A percentile compares a stretch with the other conserved stretches of the same genome.
phyloP scores from a whole-genome alignment of 2,329 filamentous ascomycete species.

The Beauveria medogensis region DNA sequence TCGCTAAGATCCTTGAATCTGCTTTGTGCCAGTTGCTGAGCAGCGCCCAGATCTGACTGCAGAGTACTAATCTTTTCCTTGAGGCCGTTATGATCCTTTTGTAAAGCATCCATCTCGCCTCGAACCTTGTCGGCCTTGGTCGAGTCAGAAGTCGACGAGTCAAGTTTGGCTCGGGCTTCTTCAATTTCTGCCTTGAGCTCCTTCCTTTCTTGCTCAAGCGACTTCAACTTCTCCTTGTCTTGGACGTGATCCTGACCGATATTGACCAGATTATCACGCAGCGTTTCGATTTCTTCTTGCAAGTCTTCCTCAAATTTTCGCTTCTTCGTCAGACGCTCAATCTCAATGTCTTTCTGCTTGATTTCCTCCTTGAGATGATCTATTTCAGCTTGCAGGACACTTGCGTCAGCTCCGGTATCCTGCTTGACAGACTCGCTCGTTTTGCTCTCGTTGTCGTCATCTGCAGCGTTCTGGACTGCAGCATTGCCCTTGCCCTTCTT shows the following conservation, averaged over 20 bases:
- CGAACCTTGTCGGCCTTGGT: conserved; percentile 48
- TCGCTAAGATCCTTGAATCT: conserved; percentile 85
- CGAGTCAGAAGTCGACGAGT: conserved; percentile 24
- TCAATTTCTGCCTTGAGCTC: conserved; percentile 54
- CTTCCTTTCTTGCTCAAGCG: conserved; percentile 60
- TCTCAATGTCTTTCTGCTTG: conserved; percentile 60
- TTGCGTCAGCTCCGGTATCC: conserved; percentile 24
- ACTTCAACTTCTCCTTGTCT: conserved; percentile 68
- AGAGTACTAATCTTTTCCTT: conserved; percentile 61
- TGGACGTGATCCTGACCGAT: conserved; percentile 80
- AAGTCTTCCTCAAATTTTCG: conserved; percentile 70
- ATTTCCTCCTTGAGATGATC: conserved; percentile 44
- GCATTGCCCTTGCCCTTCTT: conserved; percentile 66
- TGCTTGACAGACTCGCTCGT: conserved; percentile 30
- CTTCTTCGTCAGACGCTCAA: conserved; percentile 62
- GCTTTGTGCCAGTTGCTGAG: conserved; percentile 76
- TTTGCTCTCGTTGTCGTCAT: conserved; percentile 28
- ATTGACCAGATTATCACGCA: conserved; percentile 70
- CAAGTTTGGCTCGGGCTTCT: conserved; percentile 64
- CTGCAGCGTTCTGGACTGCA: conserved; percentile 15
- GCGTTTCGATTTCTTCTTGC: conserved; percentile 74
- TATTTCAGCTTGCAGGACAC: conserved; percentile 41
- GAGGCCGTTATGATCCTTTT: conserved; percentile 55
- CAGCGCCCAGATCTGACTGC: conserved; percentile 76
- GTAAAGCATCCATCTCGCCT: conserved; percentile 49